Base-by-base conservation (phyloP, 208 protist genomes). In the Vickermania spadyakhi region DNA sequence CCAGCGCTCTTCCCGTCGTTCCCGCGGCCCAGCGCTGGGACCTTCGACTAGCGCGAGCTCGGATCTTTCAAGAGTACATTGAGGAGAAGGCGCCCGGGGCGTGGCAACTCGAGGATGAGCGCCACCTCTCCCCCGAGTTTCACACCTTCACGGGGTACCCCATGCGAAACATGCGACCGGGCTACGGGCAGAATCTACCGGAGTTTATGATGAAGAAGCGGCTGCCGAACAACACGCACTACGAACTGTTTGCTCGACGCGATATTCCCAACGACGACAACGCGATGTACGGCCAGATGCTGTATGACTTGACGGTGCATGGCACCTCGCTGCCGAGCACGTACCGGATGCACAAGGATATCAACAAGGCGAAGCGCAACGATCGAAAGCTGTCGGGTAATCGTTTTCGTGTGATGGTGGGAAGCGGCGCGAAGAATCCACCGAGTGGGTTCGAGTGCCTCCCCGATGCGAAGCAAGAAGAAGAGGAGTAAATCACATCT, bases 281-380 rank as follows among this genome's bases (percentile, higher is more conserved):
- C 57, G 86, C 84, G 42, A 92, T 96, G 86, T 96, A 93, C 62
- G 89, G 89, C 14, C 93, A 96, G 55, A 71, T 81, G 41, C 75
- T 96, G 3, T 89, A 84, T 60, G 89, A 96, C 62, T 89, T 73
- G 68, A 93, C 85, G 18, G 72, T 96, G 18, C 84, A 93, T 66
- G 89, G 89, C 11, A 91, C 86, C 0, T 93, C 89, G 14, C 51
- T 96, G 7, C 89, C 89, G 1, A 77, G 81, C 0, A 88, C 74
- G 13, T 96, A 96, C 59, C 77, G 86, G 22, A 92, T 96, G 86
- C 85, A 93, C 73, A 96, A 96, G 62, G 84, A 96, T 55, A 88
- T 96, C 49, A 91, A 93, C 69, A 92, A 93, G 62, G 89, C 89
- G 2, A 77, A 93, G 61, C 86, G 89, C 25, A 96, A 96, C 56